Conservation (phyloP, 139 green algal genomes). For the Eudorina sp. region DNA sequence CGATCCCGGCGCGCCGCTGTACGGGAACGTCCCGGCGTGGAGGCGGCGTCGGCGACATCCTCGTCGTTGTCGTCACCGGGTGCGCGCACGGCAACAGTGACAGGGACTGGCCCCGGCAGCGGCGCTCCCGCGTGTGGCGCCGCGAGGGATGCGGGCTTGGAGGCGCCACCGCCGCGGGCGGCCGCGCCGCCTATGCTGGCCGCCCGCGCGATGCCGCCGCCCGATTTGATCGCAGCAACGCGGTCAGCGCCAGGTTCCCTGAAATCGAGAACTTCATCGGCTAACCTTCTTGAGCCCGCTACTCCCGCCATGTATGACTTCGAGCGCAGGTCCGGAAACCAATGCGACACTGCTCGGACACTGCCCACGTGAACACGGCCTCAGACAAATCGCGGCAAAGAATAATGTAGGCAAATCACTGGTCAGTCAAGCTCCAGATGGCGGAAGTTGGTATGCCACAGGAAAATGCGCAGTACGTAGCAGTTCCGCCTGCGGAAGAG, state of each 20-base stretch:
- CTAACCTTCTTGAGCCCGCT: too few relatives aligned
- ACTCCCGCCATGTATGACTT: too few relatives aligned
- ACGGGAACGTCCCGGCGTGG: background rate
- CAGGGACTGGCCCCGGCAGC: background rate
- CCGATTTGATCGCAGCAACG: too few relatives aligned
- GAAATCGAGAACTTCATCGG: background rate
- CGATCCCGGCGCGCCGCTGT: background rate
- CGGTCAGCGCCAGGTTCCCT: too few relatives aligned
- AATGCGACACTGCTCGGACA: too few relatives aligned
- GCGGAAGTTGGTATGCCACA: background rate
- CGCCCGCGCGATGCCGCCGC: too few relatives aligned
- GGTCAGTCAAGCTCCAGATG: too few relatives aligned
- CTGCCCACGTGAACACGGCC: too few relatives aligned
- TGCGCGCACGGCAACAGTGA: slow-evolving; percentile 14
- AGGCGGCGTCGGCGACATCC: background rate
- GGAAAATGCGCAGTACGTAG: background rate
- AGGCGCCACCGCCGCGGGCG: background rate
- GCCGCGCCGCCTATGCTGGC: too few relatives aligned
- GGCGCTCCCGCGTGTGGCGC: background rate
- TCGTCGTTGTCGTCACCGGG: background rate
- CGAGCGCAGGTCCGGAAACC: too few relatives aligned
- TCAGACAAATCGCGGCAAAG: too few relatives aligned
- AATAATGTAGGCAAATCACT: too few relatives aligned
- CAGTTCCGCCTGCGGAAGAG: background rate
- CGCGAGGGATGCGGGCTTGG: background rate